A percentile compares a stretch with the other conserved stretches of the same genome.
These are phyloP conservation scores for Tetrahymena malaccensis DNA, from an alignment of 73 alveolate genomes.

Conservation along the genomic window DNA sequence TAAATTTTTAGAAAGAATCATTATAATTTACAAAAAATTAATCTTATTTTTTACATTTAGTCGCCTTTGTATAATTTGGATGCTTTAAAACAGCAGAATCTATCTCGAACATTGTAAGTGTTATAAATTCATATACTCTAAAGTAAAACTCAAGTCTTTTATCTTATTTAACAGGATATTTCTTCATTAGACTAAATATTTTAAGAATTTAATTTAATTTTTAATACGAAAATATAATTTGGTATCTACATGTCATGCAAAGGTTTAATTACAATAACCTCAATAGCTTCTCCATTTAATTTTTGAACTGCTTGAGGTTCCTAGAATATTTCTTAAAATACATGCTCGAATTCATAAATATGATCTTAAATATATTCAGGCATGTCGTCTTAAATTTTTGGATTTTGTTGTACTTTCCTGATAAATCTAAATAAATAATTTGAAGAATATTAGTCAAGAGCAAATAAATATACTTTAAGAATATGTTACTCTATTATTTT, in stretches of 20 bases:
- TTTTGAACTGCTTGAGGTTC: not conserved
- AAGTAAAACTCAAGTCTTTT: not conserved
- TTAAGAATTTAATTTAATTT: not conserved
- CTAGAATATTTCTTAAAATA: not conserved
- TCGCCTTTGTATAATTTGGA: not conserved
- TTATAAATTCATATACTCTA: not conserved
- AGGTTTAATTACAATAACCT: not conserved
- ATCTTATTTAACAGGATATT: not conserved
- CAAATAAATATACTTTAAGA: not conserved
- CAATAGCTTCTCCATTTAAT: not conserved
- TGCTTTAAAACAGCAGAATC: not conserved
- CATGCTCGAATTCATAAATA: not conserved
- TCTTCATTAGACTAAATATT: not conserved
- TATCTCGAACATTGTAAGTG: not conserved
- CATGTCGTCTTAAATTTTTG: not conserved
- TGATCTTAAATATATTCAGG: not conserved
- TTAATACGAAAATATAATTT: not conserved
- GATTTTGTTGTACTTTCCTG: not conserved
- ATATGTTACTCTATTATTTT: not conserved
- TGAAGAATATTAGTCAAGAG: not conserved
- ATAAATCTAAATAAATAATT: not conserved
- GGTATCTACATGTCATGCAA: not conserved
- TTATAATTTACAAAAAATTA: not conserved
- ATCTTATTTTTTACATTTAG: not conserved
- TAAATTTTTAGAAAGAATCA: not conserved